Evolutionary conservation across 1,284 basidiomycete species (phyloP).

Genomic region (Tylopilus sp.): DNA sequence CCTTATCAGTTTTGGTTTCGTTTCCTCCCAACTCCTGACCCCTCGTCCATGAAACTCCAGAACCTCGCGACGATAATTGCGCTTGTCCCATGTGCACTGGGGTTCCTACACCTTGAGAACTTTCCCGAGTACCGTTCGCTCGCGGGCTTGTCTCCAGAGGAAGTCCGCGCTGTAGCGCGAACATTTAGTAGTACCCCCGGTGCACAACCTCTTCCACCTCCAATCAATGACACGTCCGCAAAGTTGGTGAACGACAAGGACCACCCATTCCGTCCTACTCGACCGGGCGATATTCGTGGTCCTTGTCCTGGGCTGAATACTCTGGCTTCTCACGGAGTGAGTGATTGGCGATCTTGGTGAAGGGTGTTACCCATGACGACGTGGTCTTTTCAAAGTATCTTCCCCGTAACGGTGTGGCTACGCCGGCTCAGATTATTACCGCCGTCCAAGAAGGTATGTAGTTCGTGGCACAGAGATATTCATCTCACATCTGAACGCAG

Average conservation of each 20-base stretch:
- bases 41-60: slow-evolving; percentile 4
- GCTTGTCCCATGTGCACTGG: slow-evolving; percentile 12
- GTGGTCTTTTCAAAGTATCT: slow-evolving; percentile 16
- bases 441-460: slow-evolving; percentile 23
- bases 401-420: slow-evolving; percentile 21
- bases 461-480: background rate
- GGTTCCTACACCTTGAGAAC: slow-evolving; percentile 14
- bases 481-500: slow-evolving; percentile 1
- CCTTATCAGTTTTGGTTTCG: background rate
- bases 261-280: slow-evolving; percentile 19
- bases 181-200: slow-evolving; percentile 21
- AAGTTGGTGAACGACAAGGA: slow-evolving; percentile 24
- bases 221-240: slow-evolving; percentile 26
- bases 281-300: slow-evolving; percentile 35
- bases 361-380: background rate
- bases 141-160: slow-evolving; percentile 16
- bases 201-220: slow-evolving; percentile 23
- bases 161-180: slow-evolving; percentile 11
- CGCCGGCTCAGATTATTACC: slow-evolving; percentile 26
- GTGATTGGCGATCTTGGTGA: background rate
- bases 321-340: slow-evolving; percentile 43
- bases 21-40: background rate
- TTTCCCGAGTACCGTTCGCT: slow-evolving; percentile 26
- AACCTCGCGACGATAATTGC: slow-evolving; percentile 1
- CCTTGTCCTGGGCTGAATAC: slow-evolving; percentile 49